These are phyloP conservation scores for Aspergillus sp. DNA, from an alignment of 2,329 filamentous ascomycete species.

Conservation along the genomic window DNA sequence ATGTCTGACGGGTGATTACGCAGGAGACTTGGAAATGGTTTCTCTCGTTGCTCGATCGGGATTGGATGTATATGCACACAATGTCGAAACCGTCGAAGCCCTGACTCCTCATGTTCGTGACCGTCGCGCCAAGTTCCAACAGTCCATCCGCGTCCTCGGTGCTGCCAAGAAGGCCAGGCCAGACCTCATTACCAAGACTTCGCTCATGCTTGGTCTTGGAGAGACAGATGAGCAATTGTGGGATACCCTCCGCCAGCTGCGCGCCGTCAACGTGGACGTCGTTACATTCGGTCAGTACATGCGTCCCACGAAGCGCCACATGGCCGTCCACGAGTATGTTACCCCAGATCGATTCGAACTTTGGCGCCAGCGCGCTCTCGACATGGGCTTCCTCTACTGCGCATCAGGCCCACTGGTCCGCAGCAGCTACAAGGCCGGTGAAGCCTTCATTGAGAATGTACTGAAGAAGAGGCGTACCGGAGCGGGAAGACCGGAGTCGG, in stretches of 20 bases:
- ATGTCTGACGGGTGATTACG: conserved; percentile 70
- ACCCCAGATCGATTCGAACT: conserved; percentile 86
- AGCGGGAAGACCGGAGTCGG: conserved; percentile 21
- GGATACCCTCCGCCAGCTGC: conserved; percentile 73
- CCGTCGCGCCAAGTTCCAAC: conserved; percentile 80
- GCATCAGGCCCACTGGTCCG: conserved; percentile 89
- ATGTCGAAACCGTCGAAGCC: conserved; percentile 89
- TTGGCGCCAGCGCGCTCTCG: conserved; percentile 84
- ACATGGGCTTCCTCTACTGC: conserved; percentile 96
- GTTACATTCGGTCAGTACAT: conserved; percentile 99
- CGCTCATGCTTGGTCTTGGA: conserved; percentile 91
- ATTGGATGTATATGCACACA: conserved; percentile 94
- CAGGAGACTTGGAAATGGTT: conserved; percentile 82
- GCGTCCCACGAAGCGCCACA: conserved; percentile 95
- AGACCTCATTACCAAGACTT: conserved; percentile 94
- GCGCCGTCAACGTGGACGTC: conserved; percentile 79
- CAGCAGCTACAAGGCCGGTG: conserved; percentile 95
- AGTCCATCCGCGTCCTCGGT: conserved; percentile 73
- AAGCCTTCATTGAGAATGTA: conserved; percentile 98
- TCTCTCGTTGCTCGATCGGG: conserved; percentile 77
- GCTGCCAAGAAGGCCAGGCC: conserved; percentile 74
- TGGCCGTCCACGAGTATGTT: conserved; percentile 94
- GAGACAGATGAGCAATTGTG: conserved; percentile 85
- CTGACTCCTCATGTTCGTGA: conserved; percentile 88
- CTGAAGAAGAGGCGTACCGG: conserved; percentile 65